Conservation (phyloP, 1,284 basidiomycete genomes). For the Wallemia mellicola region DNA sequence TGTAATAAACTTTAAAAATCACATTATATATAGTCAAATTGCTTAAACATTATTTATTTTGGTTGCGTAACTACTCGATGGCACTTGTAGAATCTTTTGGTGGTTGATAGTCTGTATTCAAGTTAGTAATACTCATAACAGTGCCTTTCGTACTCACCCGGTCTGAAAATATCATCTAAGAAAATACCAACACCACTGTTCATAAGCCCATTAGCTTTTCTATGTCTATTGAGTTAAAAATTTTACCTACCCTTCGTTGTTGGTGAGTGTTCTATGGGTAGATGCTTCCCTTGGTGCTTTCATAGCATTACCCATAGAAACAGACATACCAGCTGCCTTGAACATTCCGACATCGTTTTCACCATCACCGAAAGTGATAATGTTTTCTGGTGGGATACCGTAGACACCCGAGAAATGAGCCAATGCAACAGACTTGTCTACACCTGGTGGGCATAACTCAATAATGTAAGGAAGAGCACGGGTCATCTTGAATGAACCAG, state of each 20-base stretch:
- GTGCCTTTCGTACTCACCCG: no score
- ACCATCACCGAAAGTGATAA: slow-evolving; percentile 8
- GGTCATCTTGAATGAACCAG: slow-evolving; percentile 8
- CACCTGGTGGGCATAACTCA: slow-evolving; percentile 8
- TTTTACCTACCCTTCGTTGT: slow-evolving; percentile 4
- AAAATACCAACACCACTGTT: slow-evolving; percentile 7
- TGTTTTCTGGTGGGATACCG: slow-evolving; percentile 7
- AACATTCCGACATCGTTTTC: slow-evolving; percentile 9
- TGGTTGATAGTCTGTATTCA: not conserved
- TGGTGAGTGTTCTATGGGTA: slow-evolving; percentile 4
- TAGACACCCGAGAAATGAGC: slow-evolving; percentile 9
- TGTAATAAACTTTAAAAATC: no score
- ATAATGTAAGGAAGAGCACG: slow-evolving; percentile 10
- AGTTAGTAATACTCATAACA: no score
- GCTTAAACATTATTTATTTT: no score
- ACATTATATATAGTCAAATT: no score
- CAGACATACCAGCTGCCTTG: slow-evolving; percentile 6
- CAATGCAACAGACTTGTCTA: slow-evolving; percentile 9
- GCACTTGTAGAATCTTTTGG: not conserved
- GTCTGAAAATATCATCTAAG: slow-evolving; percentile 3
- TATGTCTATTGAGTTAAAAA: no score
- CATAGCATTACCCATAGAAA: slow-evolving; percentile 9
- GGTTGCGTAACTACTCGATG: no score
- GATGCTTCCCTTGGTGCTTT: slow-evolving; percentile 5
- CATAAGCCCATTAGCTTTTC: no score